Evolutionary conservation across 2,329 filamentous ascomycete species (phyloP).

Genomic region (Colletotrichum cordylinicola): DNA sequence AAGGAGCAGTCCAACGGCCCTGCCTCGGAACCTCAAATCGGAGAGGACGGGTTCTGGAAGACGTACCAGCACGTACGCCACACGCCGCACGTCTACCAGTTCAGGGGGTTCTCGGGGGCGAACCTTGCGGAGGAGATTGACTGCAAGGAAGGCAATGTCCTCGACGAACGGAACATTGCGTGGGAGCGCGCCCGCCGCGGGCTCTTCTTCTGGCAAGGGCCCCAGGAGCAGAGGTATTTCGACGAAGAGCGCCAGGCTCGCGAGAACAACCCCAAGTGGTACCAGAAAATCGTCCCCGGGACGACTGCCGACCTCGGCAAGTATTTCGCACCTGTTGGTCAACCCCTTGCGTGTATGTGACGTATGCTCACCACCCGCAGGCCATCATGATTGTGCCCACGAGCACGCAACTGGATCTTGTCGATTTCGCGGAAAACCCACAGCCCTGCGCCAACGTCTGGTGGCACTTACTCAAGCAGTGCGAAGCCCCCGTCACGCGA

Average conservation of each 20-base stretch:
- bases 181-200: slow-evolving; percentile 16
- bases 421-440: neutral
- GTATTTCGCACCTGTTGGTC: slow-evolving; percentile 10
- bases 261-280: slow-evolving; percentile 6
- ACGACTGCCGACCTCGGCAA: neutral
- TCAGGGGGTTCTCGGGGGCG: neutral
- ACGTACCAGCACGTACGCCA: slow-evolving; percentile 10
- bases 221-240: neutral
- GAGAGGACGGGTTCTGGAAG: neutral
- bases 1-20: neutral
- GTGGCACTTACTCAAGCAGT: slow-evolving; percentile 1
- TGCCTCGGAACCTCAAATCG: neutral
- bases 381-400: slow-evolving; percentile 5
- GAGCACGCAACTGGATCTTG: neutral
- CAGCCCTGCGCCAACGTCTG: neutral
- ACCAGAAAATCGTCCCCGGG: slow-evolving; percentile 8
- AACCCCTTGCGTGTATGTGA: neutral
- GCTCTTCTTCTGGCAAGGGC: neutral
- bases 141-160: slow-evolving; percentile 1
- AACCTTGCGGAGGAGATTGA: neutral
- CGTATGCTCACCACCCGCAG: neutral
- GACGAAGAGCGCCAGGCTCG: slow-evolving; percentile 6
- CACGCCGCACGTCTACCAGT: neutral
- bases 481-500: neutral
- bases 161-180: neutral